Percentiles rank a stretch among this genome's conserved stretches.
phyloP scores from a whole-genome alignment of 257 asterid species.

The Solanum chaucha region DNA sequence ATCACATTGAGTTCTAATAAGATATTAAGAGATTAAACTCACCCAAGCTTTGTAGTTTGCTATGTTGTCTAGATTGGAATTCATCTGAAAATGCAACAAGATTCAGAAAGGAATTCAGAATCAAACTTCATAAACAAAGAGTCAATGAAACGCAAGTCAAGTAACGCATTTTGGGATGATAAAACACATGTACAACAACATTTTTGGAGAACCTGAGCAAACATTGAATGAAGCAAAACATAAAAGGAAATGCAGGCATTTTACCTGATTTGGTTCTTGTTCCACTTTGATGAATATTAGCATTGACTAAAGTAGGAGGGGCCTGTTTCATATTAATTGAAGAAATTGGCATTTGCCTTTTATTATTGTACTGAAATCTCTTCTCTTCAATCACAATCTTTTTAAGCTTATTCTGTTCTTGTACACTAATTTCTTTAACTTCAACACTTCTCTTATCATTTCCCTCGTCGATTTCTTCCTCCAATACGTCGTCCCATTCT shows the following conservation, averaged over 20 bases:
- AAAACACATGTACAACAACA: not conserved
- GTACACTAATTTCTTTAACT: slow-evolving; percentile 20
- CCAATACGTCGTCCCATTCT: slow-evolving; percentile 13
- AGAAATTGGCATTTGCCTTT: slow-evolving; percentile 25
- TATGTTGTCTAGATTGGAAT: slow-evolving; percentile 30
- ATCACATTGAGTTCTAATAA: not conserved
- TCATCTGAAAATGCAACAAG: slow-evolving; percentile 19
- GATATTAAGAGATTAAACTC: slow-evolving; percentile 11
- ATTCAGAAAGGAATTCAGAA: not conserved
- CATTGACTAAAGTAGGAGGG: slow-evolving; percentile 18
- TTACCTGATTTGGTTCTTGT: slow-evolving; percentile 41
- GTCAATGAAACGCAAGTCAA: not conserved
- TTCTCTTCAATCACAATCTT: slow-evolving; percentile 27
- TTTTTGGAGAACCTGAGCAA: not conserved
- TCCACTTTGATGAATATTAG: slow-evolving; percentile 31
- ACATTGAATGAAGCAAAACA: not conserved
- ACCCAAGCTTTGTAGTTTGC: slow-evolving; percentile 66
- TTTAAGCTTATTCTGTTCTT: slow-evolving; percentile 20
- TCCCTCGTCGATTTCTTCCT: slow-evolving; percentile 18
- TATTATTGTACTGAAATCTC: slow-evolving; percentile 25
- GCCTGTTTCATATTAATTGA: slow-evolving; percentile 29
- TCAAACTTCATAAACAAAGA: not conserved
- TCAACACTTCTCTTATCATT: slow-evolving; percentile 25
- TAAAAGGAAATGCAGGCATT: not conserved
- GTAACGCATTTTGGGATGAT: not conserved